A percentile compares a stretch with the other conserved stretches of the same genome.
Evolutionary conservation across 73 alveolate species (phyloP).

Genomic region (Stentor coeruleus): DNA sequence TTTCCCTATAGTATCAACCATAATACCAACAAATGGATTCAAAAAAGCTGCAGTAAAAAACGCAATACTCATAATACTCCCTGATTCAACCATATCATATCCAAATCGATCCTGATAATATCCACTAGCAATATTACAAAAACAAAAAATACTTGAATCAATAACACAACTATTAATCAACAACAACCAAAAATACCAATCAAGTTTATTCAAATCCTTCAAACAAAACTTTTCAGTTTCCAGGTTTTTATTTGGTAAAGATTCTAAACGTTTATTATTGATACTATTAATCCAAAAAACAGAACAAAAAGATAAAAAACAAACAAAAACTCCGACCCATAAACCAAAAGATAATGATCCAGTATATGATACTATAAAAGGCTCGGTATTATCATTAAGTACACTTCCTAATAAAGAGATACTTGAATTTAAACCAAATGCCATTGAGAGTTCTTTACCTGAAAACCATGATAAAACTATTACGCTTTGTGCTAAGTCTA

Average conservation of each 20-base stretch:
- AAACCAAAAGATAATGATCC: not conserved
- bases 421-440: slow-evolving; percentile 84
- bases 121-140: slow-evolving; percentile 6
- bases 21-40: slow-evolving; percentile 33
- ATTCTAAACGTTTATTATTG: slow-evolving; percentile 38
- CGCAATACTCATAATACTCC: not conserved
- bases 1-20: slow-evolving; percentile 56
- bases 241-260: not conserved
- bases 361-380: not conserved
- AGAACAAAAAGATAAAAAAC: slow-evolving; percentile 54
- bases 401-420: slow-evolving; percentile 72
- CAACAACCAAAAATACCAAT: slow-evolving; percentile 59
- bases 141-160: slow-evolving; percentile 27
- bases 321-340: slow-evolving; percentile 21
- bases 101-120: not conserved
- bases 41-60: not conserved
- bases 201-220: slow-evolving; percentile 59
- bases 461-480: slow-evolving; percentile 91
- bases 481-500: slow-evolving; percentile 67
- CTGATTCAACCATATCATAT: not conserved
- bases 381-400: slow-evolving; percentile 39
- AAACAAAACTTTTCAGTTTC: not conserved
- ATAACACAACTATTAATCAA: slow-evolving; percentile 49
- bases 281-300: slow-evolving; percentile 34
- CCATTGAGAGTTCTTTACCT: slow-evolving; percentile 90